A percentile compares a stretch with the other conserved stretches of the same genome.
Conservation (phyloP, 2,329 filamentous ascomycete species). For the Arthrobotrys musiformis region DNA sequence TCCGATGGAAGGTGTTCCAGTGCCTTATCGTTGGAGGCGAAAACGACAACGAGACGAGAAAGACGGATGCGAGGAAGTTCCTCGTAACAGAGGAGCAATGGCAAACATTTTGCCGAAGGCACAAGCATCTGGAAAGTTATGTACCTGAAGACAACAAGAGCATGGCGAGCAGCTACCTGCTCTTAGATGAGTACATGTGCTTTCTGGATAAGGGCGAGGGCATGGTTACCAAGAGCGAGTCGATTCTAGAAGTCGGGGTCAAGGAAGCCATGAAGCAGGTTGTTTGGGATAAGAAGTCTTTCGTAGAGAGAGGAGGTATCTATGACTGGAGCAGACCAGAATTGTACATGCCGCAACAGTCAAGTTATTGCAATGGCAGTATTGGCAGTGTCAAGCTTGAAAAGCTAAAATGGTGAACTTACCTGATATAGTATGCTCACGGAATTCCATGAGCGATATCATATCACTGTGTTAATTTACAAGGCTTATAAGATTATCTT, state of each 20-base stretch:
- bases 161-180: no score
- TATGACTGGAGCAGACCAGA: slow-evolving; percentile 65
- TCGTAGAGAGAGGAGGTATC: slow-evolving; percentile 64
- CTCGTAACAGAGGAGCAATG: slow-evolving; percentile 66
- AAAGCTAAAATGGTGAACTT: not conserved
- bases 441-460: not conserved
- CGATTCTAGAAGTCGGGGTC: no score
- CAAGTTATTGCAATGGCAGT: not conserved
- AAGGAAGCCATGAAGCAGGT: no score
- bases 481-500: not conserved
- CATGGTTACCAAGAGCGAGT: no score
- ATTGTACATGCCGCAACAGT: not conserved
- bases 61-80: slow-evolving; percentile 64
- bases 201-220: no score
- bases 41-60: slow-evolving; percentile 65
- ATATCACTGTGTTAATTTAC: not conserved
- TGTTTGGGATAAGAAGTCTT: no score
- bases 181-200: no score
- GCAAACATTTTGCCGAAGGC: slow-evolving; percentile 64
- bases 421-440: not conserved
- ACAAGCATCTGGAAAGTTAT: slow-evolving; percentile 63
- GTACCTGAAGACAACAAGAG: slow-evolving; percentile 68
- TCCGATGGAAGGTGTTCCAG: slow-evolving; percentile 68
- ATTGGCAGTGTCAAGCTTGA: not conserved
- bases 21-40: slow-evolving; percentile 68